These are phyloP conservation scores for Nakazawaea wickerhamii DNA, from an alignment of 805 yeast genomes.

Conservation along the genomic window DNA sequence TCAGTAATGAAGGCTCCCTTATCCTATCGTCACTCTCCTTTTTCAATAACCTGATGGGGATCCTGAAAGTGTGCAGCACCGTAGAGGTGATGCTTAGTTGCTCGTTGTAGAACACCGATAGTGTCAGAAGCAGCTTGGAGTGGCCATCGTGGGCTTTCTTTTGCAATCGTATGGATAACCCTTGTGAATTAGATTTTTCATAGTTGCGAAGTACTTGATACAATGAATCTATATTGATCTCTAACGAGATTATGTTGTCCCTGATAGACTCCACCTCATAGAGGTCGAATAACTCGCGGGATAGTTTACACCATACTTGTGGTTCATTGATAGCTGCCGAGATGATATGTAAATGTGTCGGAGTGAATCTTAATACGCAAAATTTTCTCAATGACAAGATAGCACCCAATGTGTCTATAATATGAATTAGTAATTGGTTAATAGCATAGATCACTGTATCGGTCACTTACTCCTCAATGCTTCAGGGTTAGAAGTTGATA, in stretches of 20 bases:
- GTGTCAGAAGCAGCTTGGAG: slow-evolving; percentile 38
- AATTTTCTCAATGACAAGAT: slow-evolving; percentile 47
- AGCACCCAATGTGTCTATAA: slow-evolving; percentile 37
- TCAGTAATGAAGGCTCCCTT: slow-evolving; percentile 58
- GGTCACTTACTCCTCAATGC: slow-evolving; percentile 13
- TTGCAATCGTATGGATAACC: slow-evolving; percentile 47
- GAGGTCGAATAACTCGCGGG: slow-evolving; percentile 39
- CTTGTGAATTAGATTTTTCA: slow-evolving; percentile 47
- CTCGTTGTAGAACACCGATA: slow-evolving; percentile 53
- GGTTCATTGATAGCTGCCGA: slow-evolving; percentile 53
- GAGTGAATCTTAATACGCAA: slow-evolving; percentile 53
- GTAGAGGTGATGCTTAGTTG: slow-evolving; percentile 34
- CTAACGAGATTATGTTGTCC: slow-evolving; percentile 52
- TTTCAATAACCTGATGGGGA: slow-evolving; percentile 64
- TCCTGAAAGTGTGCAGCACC: slow-evolving; percentile 59
- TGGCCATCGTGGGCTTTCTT: slow-evolving; percentile 27
- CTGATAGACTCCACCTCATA: slow-evolving; percentile 47
- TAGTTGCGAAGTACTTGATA: slow-evolving; percentile 52
- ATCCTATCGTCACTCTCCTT: slow-evolving; percentile 46
- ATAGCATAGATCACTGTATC: not conserved
- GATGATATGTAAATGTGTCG: slow-evolving; percentile 41
- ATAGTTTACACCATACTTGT: slow-evolving; percentile 61
- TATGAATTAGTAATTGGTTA: slow-evolving; percentile 17
- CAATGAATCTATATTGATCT: slow-evolving; percentile 56
- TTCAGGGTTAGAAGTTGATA: slow-evolving; percentile 12